phyloP scores from a whole-genome alignment of 1,284 basidiomycete genomes.

The Apiotrichum brassicae region DNA sequence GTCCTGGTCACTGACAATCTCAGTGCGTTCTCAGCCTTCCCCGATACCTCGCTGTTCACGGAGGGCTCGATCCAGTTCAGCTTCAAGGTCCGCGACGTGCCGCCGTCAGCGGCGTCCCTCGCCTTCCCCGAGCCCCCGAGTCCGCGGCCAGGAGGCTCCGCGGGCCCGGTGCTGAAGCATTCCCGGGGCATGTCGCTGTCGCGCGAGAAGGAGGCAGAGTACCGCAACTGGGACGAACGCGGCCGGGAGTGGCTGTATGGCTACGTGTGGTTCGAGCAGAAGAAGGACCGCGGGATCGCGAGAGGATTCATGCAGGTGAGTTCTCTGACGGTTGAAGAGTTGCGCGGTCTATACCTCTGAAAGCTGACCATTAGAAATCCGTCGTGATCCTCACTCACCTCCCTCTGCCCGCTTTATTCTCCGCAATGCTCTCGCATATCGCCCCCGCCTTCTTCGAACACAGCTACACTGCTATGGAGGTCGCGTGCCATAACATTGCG shows the following conservation, averaged over 20 bases:
- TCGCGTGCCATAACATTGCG: slow-evolving; percentile 76
- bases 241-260: slow-evolving; percentile 59
- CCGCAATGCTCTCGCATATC: slow-evolving; percentile 60
- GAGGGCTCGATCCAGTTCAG: slow-evolving; percentile 47
- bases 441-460: slow-evolving; percentile 71
- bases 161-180: background rate
- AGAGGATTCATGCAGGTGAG: slow-evolving; percentile 80
- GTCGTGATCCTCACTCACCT: slow-evolving; percentile 77
- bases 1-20: background rate
- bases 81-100: slow-evolving; percentile 54
- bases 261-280: slow-evolving; percentile 73
- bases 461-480: slow-evolving; percentile 72
- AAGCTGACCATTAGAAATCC: slow-evolving; percentile 56
- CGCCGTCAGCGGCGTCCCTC: slow-evolving; percentile 30
- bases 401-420: slow-evolving; percentile 77
- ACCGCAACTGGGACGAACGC: slow-evolving; percentile 39
- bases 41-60: slow-evolving; percentile 77
- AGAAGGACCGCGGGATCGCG: slow-evolving; percentile 61
- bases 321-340: slow-evolving; percentile 1
- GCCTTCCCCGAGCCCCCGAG: slow-evolving; percentile 38
- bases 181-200: background rate
- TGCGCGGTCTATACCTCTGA: background rate
- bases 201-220: slow-evolving; percentile 42
- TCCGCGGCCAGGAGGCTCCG: slow-evolving; percentile 26
- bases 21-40: slow-evolving; percentile 90